Base-by-base conservation (phyloP, 2,329 filamentous ascomycete genomes). In the Ophiostoma ulmi region DNA sequence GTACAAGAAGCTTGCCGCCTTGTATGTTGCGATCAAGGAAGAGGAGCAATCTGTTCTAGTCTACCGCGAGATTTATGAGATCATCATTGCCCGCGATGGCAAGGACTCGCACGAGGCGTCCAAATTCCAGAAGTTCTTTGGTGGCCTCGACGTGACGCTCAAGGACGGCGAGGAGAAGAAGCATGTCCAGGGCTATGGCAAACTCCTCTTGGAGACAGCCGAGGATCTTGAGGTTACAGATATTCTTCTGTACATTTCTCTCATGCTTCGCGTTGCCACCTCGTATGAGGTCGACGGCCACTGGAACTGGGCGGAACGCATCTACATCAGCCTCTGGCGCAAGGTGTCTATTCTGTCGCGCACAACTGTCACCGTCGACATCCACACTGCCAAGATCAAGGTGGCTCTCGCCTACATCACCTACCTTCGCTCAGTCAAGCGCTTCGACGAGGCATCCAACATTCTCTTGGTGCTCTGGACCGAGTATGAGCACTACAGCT, bases 381-480 rank as follows among this genome's bases (percentile, higher is more conserved):
- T 80, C 13, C 79, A 81, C 63, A 73, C 80, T 2, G 74, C 77
- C 67, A 80, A 80, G 73, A 77, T 82, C 61, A 76, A 77, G 70
- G 79, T 82, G 68, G 79, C 80, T 1, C 74, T 81, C 2, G 78
- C 79, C 72, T 82, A 81, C 68, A 73, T 77, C 68, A 74, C 75
- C 63, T 81, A 80, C 71, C 73, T 82, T 36, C 74, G 75, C 26
- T 73, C 75, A 14, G 72, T 75, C 13, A 75, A 77, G 41, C 79
- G 80, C 1, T 70, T 70, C 7, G 77, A 80, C 35, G 80, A 82
- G 69, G 79, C 80, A 2, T 76, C 75, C 48, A 81, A 78, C 66
- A 80, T 82, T 11, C 75, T 81, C 69, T 77, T 81, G 41, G 80
- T 79, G 41, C 73, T 82, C 7, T 81, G 80, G 80, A 78, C 78